phyloP scores from a whole-genome alignment of 1,139 yeast genomes.

The Kodamaea fungicola region DNA sequence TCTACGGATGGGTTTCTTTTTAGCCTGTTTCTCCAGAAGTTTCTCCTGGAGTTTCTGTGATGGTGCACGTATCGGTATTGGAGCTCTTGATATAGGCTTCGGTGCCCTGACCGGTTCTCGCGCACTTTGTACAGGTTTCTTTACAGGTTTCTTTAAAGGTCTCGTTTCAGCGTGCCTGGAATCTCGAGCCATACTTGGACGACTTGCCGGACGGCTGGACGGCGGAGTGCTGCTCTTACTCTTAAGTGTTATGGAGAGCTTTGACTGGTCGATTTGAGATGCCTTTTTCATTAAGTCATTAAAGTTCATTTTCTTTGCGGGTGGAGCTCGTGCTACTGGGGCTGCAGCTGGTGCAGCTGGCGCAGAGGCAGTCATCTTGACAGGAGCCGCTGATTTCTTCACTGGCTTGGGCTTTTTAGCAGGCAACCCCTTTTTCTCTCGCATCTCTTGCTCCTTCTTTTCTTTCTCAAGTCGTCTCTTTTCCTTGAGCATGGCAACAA shows the following conservation, averaged over 20 bases:
- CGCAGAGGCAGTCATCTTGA: background rate
- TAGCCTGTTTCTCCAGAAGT: slow-evolving; percentile 13
- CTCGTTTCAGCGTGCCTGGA: slow-evolving; percentile 5
- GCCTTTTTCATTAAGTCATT: slow-evolving; percentile 72
- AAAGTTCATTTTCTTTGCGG: slow-evolving; percentile 53
- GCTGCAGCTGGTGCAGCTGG: background rate
- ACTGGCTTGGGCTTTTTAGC: slow-evolving; percentile 15
- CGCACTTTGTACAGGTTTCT: slow-evolving; percentile 8
- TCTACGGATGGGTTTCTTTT: slow-evolving; percentile 5
- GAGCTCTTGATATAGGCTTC: slow-evolving; percentile 12
- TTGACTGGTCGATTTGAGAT: slow-evolving; percentile 46
- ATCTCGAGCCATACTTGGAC: slow-evolving; percentile 10
- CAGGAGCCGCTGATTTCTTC: slow-evolving; percentile 7
- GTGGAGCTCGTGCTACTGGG: slow-evolving; percentile 6
- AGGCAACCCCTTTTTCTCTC: slow-evolving; percentile 33
- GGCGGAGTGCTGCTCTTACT: slow-evolving; percentile 18
- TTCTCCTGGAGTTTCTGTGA: slow-evolving; percentile 24
- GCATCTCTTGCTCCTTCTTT: slow-evolving; percentile 33
- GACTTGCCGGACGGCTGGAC: slow-evolving; percentile 1
- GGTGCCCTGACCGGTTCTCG: slow-evolving; percentile 9
- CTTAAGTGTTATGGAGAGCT: slow-evolving; percentile 35
- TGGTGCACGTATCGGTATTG: slow-evolving; percentile 26
- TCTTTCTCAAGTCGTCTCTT: slow-evolving; percentile 55
- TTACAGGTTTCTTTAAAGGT: background rate
- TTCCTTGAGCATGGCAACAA: slow-evolving; percentile 60